A percentile compares a stretch with the other conserved stretches of the same genome.
Evolutionary conservation across 1,284 basidiomycete species (phyloP).

Genomic region (Golubevia sp.): DNA sequence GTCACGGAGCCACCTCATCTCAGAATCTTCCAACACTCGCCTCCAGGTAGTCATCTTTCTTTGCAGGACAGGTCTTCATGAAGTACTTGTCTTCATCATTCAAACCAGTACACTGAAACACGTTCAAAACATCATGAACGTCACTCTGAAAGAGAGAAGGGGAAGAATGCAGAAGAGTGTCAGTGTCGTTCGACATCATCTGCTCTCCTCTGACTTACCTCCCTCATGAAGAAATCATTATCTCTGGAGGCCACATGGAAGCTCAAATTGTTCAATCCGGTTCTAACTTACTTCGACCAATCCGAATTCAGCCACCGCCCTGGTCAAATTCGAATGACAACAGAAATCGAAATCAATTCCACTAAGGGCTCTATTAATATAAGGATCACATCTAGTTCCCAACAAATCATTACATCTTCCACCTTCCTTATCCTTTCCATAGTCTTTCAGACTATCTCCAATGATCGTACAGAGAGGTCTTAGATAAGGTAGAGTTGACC

Average conservation of each 20-base stretch:
- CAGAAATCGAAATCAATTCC: slow-evolving; percentile 22
- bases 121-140: slow-evolving; percentile 21
- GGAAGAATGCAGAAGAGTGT: too few species aligned
- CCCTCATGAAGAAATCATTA: too few species aligned
- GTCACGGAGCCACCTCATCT: too few species aligned
- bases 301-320: slow-evolving; percentile 13
- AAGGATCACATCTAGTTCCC: slow-evolving; percentile 20
- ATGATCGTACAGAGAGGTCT: slow-evolving; percentile 23
- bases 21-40: too few species aligned
- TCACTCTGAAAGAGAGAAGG: slow-evolving; percentile 1
- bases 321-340: slow-evolving; percentile 16
- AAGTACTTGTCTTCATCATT: slow-evolving; percentile 20
- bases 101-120: slow-evolving; percentile 22
- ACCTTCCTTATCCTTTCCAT: slow-evolving; percentile 15
- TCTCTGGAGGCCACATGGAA: too few species aligned
- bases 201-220: too few species aligned
- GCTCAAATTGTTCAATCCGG: too few species aligned
- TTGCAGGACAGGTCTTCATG: slow-evolving; percentile 22
- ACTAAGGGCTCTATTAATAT: slow-evolving; percentile 17
- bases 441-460: slow-evolving; percentile 10
- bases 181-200: too few species aligned
- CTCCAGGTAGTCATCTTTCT: slow-evolving; percentile 20
- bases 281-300: slow-evolving; percentile 7
- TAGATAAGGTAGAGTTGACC: slow-evolving; percentile 20
- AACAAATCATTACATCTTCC: slow-evolving; percentile 18